Base-by-base conservation (phyloP, 1,139 yeast genomes). In the Diutina siamensis region DNA sequence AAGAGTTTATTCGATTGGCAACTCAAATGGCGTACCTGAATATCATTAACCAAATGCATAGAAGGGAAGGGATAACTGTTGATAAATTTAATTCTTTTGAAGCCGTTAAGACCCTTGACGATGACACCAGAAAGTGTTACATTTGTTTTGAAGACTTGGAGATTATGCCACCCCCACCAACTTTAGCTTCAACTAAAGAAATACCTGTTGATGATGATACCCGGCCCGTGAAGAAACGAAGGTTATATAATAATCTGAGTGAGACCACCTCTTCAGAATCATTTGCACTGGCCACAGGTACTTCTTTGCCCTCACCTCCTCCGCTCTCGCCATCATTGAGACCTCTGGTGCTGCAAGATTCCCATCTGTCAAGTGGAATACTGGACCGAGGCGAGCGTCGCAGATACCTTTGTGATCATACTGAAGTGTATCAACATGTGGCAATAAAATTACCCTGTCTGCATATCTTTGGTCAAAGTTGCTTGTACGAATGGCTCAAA, bases 391-490 rank as follows among this genome's bases (percentile, higher is more conserved):
- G 32, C n/a, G 31, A 21, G 15, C 19, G 12, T 15, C 38, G 52
- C 10, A 49, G 55, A 21, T 58, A 51, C 44, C 55, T 65, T 38
- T 53, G 60, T 21, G 71, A 67, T 27, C 57, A 50, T 40, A 53
- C 52, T 1, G 62, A 58, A 3, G 61, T 56, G 3, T 78, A 71
- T 55, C 59, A 63, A 8, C 96, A 88, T 60, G 59, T 71, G 8
- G 82, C 96, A 0, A 66, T 83, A 1, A 67, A 72, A 50, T 69
- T 89, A 74, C 94, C 95, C 0, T 89, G 97, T 61, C 78, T 78
- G 9, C 95, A 85, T 57, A 57, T 76, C 1, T 85, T 86, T 64
- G 95, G 95, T 3, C 71, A 76, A 51, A 72, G 73, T 25, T 87
- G 97, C 63, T 64, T 85, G 36, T 71, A 67, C 50, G 83, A 80